Evolutionary conservation across 108 stramenopile genomes (phyloP), one percentile per base, ranked within the genome.

Genomic region (Fragilaria radians): DNA sequence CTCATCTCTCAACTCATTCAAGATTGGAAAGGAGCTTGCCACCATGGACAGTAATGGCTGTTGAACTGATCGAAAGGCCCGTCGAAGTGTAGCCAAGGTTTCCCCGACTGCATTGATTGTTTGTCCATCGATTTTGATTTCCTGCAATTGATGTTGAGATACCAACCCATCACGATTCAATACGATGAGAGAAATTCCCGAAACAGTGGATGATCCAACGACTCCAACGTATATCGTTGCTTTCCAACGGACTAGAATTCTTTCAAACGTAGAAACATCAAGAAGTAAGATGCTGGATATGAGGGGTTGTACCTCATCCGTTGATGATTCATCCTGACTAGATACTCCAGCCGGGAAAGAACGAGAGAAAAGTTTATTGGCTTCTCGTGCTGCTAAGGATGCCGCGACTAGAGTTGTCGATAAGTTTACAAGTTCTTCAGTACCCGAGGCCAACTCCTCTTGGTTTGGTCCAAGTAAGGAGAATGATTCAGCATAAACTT

Each of bases 341-440:
- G 42, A 45, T 45, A 17, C 42, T 18, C 11, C 42, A 14, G 52
- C 25, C 1, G 52, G 3, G 25, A 18, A n/a, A 25, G 28, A 28
- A 28, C 52, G 26, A n/a, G 27, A 24, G 26, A 53, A 53, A 28
- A 27, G 26, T 28, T 53, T 53, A 22, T 48, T 19, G 2, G 67
- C 61, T 28, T 56, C 54, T 46, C 46, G 51, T 1, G 72, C 66
- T 3, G 65, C 60, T 19, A 59, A 25, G 0, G 64, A 65, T 5
- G 58, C 53, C 48, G 65, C 26, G 24, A 73, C 72, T 4, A 73
- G 61, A 5, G 65, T 65, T 27, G 66, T 58, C 28, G 65, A 61
- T 28, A 73, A 52, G 27, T 60, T 46, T 1, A 62, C 36, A 22
- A 73, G 33, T 49, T 73, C 72, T 1, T 66, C 61, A 25, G 24